phyloP scores from a whole-genome alignment of 352 stramenopile genomes.

The Phytopythium ostracodes region DNA sequence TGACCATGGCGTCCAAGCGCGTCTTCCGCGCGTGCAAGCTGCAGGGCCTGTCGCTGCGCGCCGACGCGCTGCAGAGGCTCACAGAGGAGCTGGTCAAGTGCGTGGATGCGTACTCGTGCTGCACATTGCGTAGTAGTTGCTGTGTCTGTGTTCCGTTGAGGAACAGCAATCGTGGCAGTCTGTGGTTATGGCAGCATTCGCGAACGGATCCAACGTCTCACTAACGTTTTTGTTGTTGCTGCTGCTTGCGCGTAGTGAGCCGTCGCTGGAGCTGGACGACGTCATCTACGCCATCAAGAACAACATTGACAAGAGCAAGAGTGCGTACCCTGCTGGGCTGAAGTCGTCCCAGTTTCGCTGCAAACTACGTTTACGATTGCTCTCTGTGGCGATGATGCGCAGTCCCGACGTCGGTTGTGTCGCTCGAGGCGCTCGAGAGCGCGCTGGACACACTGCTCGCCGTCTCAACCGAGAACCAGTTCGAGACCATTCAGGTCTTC shows the following conservation, averaged over 20 bases:
- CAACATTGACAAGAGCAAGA: conserved; percentile 86
- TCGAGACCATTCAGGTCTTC: conserved; percentile 81
- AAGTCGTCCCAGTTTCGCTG: background rate
- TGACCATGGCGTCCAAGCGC: conserved; percentile 61
- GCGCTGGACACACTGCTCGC: conserved; percentile 77
- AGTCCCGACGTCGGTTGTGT: conserved; percentile 84
- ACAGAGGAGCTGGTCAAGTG: conserved; percentile 65
- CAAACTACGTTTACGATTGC: conserved; percentile 2
- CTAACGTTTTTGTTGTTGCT: background rate
- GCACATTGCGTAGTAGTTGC: no score
- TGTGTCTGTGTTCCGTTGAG: no score
- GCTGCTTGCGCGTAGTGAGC: conserved; percentile 33
- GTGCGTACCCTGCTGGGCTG: conserved; percentile 23
- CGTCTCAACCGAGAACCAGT: conserved; percentile 78
- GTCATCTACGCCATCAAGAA: conserved; percentile 88
- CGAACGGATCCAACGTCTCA: background rate
- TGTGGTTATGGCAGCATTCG: no score
- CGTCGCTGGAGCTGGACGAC: conserved; percentile 73
- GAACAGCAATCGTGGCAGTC: no score
- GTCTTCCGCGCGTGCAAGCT: conserved; percentile 84
- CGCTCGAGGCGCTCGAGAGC: conserved; percentile 76
- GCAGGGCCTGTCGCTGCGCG: conserved; percentile 75
- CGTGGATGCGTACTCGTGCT: conserved; percentile 16
- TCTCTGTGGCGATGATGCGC: background rate
- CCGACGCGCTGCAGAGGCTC: conserved; percentile 59